phyloP scores from a whole-genome alignment of 441 rosid species.

The Populus hybrid region DNA sequence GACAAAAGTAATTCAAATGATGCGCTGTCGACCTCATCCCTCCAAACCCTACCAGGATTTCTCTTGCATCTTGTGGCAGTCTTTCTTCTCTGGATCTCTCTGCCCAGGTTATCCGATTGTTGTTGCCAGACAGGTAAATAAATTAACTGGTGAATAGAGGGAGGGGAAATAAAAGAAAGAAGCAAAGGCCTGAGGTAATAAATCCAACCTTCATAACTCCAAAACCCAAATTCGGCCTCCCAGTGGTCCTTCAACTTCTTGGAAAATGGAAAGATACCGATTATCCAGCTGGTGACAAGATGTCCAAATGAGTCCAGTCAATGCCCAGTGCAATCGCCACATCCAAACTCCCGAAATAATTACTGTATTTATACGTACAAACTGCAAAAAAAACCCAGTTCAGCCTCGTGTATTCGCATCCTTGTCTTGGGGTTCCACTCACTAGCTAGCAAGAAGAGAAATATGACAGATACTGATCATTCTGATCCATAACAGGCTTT shows the following conservation, averaged over 20 bases:
- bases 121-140: conserved; percentile 19
- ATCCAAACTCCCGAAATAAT: conserved; percentile 13
- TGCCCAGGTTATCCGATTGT: conserved; percentile 39
- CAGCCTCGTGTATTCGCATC: conserved; percentile 13
- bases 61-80: conserved; percentile 31
- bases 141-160: neutral
- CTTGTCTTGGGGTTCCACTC: conserved; percentile 11
- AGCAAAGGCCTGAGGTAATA: neutral
- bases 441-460: conserved; percentile 8
- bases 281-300: conserved; percentile 16
- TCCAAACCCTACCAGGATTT: conserved; percentile 17
- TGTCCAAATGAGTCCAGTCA: conserved; percentile 16
- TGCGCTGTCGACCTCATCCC: conserved; percentile 20
- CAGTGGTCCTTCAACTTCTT: conserved; percentile 37
- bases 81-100: conserved; percentile 32
- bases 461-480: conserved; percentile 6
- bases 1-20: conserved; percentile 18
- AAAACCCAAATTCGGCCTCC: conserved; percentile 9
- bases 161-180: conserved; percentile 4
- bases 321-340: conserved; percentile 8
- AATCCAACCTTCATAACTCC: conserved; percentile 12
- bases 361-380: neutral
- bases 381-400: conserved; percentile 12
- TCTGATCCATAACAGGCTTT: conserved; percentile 2
- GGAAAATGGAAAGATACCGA: conserved; percentile 8